Evolutionary conservation across 768 basidiomycete species (phyloP), one percentile per base, ranked within the genome.

Genomic region (Termitomyces sp.): DNA sequence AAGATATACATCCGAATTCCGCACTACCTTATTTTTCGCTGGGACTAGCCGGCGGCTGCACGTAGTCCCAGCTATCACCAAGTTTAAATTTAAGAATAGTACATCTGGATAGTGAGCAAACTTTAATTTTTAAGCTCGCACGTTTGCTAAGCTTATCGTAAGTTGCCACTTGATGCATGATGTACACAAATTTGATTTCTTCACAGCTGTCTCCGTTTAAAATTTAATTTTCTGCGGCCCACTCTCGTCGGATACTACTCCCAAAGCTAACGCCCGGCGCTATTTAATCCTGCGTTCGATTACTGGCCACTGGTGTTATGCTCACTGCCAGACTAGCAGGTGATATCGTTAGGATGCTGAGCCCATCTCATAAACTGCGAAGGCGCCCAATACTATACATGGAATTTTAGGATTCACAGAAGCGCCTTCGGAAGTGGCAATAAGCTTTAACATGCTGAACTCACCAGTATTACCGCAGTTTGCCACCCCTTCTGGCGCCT

Each of bases 391-490:
- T 27, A n/a, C 39, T 31, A 12, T 54, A 20, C 11, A 12, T 42
- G 27, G 53, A 39, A 12, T 7, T 54, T 50, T 4, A 18, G 6
- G 58, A 62, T 62, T 51, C 61, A 11, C 61, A 57, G 50, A 59
- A 57, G 61, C 36, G 6, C 5, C 9, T 24, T 36, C 7, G 12
- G 37, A n/a, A 4, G 37, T 30, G 52, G 37, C 37, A 41, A 53
- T 53, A 53, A 39, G 24, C 11, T 41, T 31, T 12, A 18, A 13
- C 27, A 41, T n/a, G 27, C 11, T 42, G 39, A 1, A 39, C 27
- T n/a, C 24, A 4, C 11, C 4, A 41, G 37, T 13, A 54, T 54
- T 12, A 41, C 34, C 34, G 52, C 39, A 53, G 36, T 27, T 27
- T 5, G 27, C n/a, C 18, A 47, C 42, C 12, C 20, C 31, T 46